These are phyloP conservation scores for Colletotrichum sp. DNA, from an alignment of 2,329 filamentous ascomycete genomes.

Conservation along the genomic window DNA sequence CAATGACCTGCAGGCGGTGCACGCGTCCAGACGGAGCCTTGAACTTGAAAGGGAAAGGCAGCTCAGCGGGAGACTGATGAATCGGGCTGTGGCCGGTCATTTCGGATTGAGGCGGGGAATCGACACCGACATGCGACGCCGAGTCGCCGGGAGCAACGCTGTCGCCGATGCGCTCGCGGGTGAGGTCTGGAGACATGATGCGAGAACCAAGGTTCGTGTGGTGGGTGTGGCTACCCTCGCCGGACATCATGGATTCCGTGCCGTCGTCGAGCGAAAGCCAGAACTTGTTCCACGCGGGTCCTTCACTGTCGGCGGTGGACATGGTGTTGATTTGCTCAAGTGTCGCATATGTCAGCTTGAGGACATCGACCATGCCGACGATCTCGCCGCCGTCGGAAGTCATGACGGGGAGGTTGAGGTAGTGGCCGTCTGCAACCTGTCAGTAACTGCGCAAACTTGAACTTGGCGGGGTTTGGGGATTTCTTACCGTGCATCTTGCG, in stretches of 20 bases:
- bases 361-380: conserved; percentile 98
- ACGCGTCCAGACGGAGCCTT: conserved; percentile 95
- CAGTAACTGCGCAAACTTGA: conserved; percentile 2
- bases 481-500: conserved; percentile 96
- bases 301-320: conserved; percentile 85
- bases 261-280: conserved; percentile 96
- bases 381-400: conserved; percentile 90
- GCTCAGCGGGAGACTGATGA: conserved; percentile 67
- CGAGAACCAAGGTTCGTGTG: conserved; percentile 70
- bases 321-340: conserved; percentile 98
- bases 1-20: conserved; percentile 85
- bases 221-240: conserved; percentile 77
- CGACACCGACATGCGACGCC: conserved; percentile 86
- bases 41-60: conserved; percentile 97
- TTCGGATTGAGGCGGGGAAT: conserved; percentile 74
- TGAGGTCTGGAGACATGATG: conserved; percentile 80
- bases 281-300: conserved; percentile 99
- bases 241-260: conserved; percentile 95
- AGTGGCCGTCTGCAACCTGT: conserved; percentile 81
- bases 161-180: conserved; percentile 74
- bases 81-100: conserved; percentile 56
- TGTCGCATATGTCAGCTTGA: conserved; percentile 97
- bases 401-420: conserved; percentile 98
- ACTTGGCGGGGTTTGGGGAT: not conserved
- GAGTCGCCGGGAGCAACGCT: conserved; percentile 94